Base-by-base conservation (phyloP, 331 rosid species). In the Malus hybrid region DNA sequence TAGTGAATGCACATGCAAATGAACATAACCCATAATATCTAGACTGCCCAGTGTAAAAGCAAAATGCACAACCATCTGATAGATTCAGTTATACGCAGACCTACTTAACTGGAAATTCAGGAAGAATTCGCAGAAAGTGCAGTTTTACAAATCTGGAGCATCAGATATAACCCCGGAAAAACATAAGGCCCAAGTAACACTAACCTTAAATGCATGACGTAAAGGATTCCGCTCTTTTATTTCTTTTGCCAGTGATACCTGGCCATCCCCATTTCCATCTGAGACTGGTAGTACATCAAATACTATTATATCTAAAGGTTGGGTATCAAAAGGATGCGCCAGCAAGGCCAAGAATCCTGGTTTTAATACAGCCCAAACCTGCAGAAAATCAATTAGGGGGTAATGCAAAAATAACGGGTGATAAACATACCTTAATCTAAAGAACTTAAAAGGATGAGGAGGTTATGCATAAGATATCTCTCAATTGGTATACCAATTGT, bases 311-410 rank as follows among this genome's bases (percentile, higher is more conserved):
- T 95, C 99, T 80, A 95, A 76, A 19, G 97, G 99, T 69, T 92
- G 97, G 10, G 80, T 80, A 87, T 88, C 93, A 82, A 88, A 87
- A 65, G 97, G 97, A 84, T 95, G 89, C 22, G 91, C 93, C 88
- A 95, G 88, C 82, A 95, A 86, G 76, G 99, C 99, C 79, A 95
- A 85, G 81, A 95, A 95, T 73, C 99, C 99, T 77, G 96, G 97
- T 82, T 95, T 95, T 61, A 95, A 70, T 65, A 95, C 93, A 32
- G 97, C 97, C 99, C 99, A 95, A 78, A 95, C 97, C 97, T 95
- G 86, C 74, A 84, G 50, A 67, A 5, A 69, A 71, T 67, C 85
- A 77, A 73, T 55, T 54, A 61, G 68, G 62, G 71, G 60, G 59
- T 65, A 73, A n/a, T 22, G 27, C 16, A 59, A 44, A 34, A 70